Evolutionary conservation across 2,329 filamentous ascomycete species (phyloP), one percentile per base, ranked within the genome.

Genomic region (Incumbomyces delicatus): DNA sequence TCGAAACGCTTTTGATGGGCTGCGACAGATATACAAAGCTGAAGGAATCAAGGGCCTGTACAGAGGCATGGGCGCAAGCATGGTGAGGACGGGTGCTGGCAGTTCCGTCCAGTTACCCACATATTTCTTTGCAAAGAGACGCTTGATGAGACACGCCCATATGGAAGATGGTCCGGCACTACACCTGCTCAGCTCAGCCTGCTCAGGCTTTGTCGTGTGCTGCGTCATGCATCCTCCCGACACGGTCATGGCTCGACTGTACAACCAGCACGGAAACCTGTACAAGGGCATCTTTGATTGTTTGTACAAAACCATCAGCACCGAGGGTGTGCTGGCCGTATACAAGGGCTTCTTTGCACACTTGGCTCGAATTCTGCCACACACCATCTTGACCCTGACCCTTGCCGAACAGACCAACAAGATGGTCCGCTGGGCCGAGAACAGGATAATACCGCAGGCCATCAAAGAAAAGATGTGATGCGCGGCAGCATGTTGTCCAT

Each of bases 261-360:
- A 98, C 74, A 98, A 98, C 72, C 92, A 98, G 66, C 94, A 89
- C 52, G 92, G 92, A 44, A 94, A 95, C 63, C 76, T 98, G n/a
- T 98, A 98, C 73, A 82, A 77, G 57, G 85, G 89, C 49, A 87
- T 94, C 3, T 85, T 94, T 53, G 92, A 98, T 68, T 98, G 92
- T 64, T 68, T 96, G 50, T 79, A 77, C 63, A 89, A 95, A 70
- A 98, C 92, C 0, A 75, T 98, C 51, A 83, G 82, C 63, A 95
- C 87, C 0, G 92, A 98, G 65, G 92, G 92, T 17, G 59, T 95
- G 44, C 69, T 96, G 39, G 92, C 92, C 51, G 86, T 98, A 49
- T 98, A 98, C 74, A 98, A 98, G 73, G 92, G 92, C 49, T 95
- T 94, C 72, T 80, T 95, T 61, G 92, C 92, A 13, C 92, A 98